Evolutionary conservation across 2,329 filamentous ascomycete genomes (phyloP).

Genomic region (Dactylellina sp.): DNA sequence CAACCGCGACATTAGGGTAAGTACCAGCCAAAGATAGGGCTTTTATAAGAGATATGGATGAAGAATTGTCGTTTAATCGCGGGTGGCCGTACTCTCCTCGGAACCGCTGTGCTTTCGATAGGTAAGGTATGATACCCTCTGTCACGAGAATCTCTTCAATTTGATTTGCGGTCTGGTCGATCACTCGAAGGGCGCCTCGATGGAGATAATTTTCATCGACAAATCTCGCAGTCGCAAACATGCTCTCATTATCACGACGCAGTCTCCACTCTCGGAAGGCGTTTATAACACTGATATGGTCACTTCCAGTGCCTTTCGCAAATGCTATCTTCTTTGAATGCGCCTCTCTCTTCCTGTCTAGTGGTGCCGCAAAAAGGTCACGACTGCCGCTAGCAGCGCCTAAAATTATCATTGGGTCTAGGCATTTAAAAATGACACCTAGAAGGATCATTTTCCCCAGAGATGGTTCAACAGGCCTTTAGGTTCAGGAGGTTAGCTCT

Average conservation of each 20-base stretch:
- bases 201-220: constrained; percentile 63
- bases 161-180: constrained; percentile 63
- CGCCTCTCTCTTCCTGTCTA: constrained; percentile 59
- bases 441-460: constrained; percentile 68
- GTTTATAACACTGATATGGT: constrained; percentile 66
- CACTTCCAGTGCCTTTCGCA: constrained; percentile 63
- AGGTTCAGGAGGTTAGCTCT: constrained; percentile 15
- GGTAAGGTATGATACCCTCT: constrained; percentile 62
- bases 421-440: constrained; percentile 68
- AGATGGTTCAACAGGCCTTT: constrained; percentile 64
- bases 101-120: constrained; percentile 46
- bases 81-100: constrained; percentile 61
- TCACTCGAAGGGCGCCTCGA: constrained; percentile 62
- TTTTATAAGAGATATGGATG: constrained; percentile 65
- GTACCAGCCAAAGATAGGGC: constrained; percentile 66
- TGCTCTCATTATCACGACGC: constrained; percentile 61
- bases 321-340: constrained; percentile 61
- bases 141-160: constrained; percentile 64
- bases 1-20: constrained; percentile 66
- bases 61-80: constrained; percentile 66
- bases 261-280: constrained; percentile 65
- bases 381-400: constrained; percentile 63
- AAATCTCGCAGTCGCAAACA: constrained; percentile 61
- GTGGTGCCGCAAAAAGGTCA: constrained; percentile 62
- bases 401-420: constrained; percentile 68